Evolutionary conservation across 768 basidiomycete genomes (phyloP), one percentile per base, ranked within the genome.

Genomic region (Lactarius sanguifluus): DNA sequence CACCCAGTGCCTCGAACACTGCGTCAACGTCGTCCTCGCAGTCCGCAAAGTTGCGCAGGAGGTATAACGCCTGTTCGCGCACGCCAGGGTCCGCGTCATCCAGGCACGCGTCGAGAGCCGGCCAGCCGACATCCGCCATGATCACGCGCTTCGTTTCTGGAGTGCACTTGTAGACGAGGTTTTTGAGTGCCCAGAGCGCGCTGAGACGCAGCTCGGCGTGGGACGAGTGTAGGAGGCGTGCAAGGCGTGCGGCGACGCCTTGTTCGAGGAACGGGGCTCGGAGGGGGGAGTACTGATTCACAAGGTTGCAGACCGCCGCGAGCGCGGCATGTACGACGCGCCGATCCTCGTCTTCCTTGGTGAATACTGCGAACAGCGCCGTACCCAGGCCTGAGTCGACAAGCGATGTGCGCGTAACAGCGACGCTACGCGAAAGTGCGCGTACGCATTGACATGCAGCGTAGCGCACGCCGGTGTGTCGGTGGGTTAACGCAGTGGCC

Each of bases 131-230:
- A 54, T 80, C 77, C n/a, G 77, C 76, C 84, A 93, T 90, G 16
- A 94, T 83, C 64, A 81, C 77, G 50, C 77, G 77, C 76, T 92
- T 94, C 59, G 84, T 83, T 52, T 81, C 80, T n/a, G 79, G 76
- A 3, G 76, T 77, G 40, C 86, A 85, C 72, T 87, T 88, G 73
- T 83, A 83, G 2, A 93, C 73, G n/a, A 92, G 73, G 72, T 96
- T 97, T 75, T 92, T 94, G 41, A 95, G 76, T 0, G 89, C 90
- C 94, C 94, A 96, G n/a, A 96, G 73, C 0, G 89, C 85, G 68
- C 86, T 93, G 34, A 89, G 74, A 8, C 85, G 79, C 8, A 94
- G 78, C 0, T 81, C 80, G 10, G 82, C 79, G 66, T 92, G 86
- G 0, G 79, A 79, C 9, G 79, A 79, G 32, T 78, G 75, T 4